Evolutionary conservation across 148 eudicot species (phyloP).

Genomic region (Cornus suecica): DNA sequence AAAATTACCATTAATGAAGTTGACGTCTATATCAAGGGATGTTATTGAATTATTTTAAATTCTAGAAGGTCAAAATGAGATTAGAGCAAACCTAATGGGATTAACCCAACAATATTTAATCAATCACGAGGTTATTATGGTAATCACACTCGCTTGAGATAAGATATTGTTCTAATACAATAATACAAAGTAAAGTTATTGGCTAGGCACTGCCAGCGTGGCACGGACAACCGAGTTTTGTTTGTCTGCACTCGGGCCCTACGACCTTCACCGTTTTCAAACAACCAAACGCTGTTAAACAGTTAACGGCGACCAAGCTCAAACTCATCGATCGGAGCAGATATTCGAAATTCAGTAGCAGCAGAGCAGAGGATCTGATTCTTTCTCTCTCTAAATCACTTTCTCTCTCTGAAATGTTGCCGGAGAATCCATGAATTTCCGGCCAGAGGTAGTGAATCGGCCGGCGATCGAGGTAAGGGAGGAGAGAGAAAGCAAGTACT

Average conservation of each 20-base stretch:
- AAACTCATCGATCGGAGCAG: background rate
- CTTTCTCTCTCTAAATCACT: background rate
- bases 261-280: background rate
- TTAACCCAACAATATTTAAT: too few relatives aligned
- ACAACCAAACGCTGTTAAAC: background rate
- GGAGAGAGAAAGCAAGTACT: background rate
- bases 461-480: background rate
- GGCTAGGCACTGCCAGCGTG: background rate
- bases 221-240: background rate
- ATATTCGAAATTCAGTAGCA: too few relatives aligned
- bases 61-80: too few relatives aligned
- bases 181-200: background rate
- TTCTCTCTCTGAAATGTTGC: slow-evolving; percentile 2
- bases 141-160: too few relatives aligned
- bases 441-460: slow-evolving; percentile 5
- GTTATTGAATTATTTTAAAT: too few relatives aligned
- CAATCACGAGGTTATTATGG: too few relatives aligned
- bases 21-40: too few relatives aligned
- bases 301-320: slow-evolving; percentile 3
- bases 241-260: background rate
- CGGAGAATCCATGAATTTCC: slow-evolving; percentile 25
- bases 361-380: background rate
- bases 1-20: too few relatives aligned
- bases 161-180: too few relatives aligned
- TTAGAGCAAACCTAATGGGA: too few relatives aligned